Base-by-base conservation (phyloP, 106 monocot genomes). In the Phalaenopsis aphrodite region DNA sequence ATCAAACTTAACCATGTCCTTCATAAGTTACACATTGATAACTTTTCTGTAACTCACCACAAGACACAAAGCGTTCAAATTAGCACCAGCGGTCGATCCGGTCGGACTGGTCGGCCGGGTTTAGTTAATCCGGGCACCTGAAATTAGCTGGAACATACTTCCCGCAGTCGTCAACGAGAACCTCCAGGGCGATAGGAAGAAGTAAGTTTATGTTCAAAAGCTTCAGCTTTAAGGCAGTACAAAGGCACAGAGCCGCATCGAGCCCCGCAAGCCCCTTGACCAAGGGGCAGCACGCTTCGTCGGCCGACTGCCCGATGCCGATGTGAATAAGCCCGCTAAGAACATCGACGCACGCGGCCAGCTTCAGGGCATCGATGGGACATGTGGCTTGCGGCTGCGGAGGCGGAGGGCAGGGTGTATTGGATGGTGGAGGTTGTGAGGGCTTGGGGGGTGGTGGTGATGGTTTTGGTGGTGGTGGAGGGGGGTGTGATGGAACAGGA, bases 221-320 rank as follows among this genome's bases (percentile, higher is more conserved):
- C 52, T 86, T 89, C 45, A 80, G 77, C 75, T 79, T 75, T 67
- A 89, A 80, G 80, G 84, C 57, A 17, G 84, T 89, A 84, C 89
- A 89, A 37, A 89, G 82, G 82, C 89, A 89, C 56, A 86, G 42
- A 38, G 89, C 89, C 6, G 89, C 89, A 52, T 89, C 89, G 23
- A 86, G 65, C 73, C 76, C 88, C 18, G 23, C 78, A 6, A 88
- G 30, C 24, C 88, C 85, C 1, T 42, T 2, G 8, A 88, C 56
- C 61, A 88, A 30, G 21, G 88, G 78, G 80, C 88, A 88, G 80
- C 88, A 88, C 0, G 78, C 36, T 41, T 19, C 64, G 43, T 42
- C 81, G 14, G 77, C 72, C 14, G 77, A 37, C 37, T 18, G 15
- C 5, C 86, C 86, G 42, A 86, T 72, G 18, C 69, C 72, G 21